These are phyloP conservation scores for Kodamaea arcana DNA, from an alignment of 1,139 yeast genomes.

Conservation along the genomic window DNA sequence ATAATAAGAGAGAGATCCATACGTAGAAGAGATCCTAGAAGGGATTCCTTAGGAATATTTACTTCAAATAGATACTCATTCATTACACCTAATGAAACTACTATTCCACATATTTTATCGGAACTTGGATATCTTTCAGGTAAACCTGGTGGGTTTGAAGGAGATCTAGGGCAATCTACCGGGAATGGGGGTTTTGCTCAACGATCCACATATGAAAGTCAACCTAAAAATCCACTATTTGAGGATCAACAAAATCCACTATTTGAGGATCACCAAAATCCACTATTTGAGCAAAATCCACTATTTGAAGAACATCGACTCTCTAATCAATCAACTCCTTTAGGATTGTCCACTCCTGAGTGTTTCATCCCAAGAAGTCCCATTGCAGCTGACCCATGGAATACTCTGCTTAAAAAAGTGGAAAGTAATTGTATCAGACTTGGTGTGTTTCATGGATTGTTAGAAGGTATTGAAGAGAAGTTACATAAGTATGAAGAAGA, in stretches of 20 bases:
- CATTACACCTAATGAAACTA: neutral
- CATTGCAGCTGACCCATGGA: constrained; percentile 1
- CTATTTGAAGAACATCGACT: neutral
- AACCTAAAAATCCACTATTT: too few relatives aligned
- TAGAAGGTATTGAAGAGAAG: constrained; percentile 1
- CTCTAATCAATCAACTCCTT: neutral
- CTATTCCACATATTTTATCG: neutral
- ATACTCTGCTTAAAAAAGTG: neutral
- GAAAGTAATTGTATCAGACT: neutral
- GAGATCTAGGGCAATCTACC: too few relatives aligned
- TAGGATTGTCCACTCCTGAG: neutral
- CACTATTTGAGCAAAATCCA: too few relatives aligned
- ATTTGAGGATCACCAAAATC: too few relatives aligned
- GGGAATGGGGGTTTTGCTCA: too few relatives aligned
- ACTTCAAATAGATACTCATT: too few relatives aligned
- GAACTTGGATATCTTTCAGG: neutral
- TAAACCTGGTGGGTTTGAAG: too few relatives aligned
- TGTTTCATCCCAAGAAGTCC: neutral
- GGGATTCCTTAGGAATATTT: neutral
- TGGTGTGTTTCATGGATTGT: constrained; percentile 1
- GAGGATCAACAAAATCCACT: too few relatives aligned
- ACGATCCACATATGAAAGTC: too few relatives aligned
- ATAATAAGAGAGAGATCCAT: too few relatives aligned
- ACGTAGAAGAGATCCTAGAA: neutral
- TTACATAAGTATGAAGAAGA: constrained; percentile 5